phyloP scores from a whole-genome alignment of 1,139 yeast species.

The Taiozyma sp. region DNA sequence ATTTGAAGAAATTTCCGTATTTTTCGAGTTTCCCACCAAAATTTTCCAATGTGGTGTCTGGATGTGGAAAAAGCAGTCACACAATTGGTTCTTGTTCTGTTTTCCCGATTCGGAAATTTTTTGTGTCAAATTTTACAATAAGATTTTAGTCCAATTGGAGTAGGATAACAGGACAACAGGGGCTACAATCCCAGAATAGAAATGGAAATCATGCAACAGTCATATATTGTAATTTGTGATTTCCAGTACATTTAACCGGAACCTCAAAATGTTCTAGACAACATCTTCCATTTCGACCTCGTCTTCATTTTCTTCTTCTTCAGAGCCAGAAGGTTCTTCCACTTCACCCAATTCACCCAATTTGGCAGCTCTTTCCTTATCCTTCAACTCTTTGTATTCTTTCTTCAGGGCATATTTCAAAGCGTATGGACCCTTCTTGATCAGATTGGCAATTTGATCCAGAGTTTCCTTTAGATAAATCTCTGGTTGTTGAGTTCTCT shows the following conservation, averaged over 20 bases:
- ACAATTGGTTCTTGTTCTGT: no score
- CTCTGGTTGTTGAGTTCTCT: slow-evolving; percentile 94
- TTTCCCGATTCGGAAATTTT: not conserved
- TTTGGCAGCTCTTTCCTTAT: slow-evolving; percentile 67
- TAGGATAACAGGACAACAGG: no score
- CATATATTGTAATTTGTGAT: no score
- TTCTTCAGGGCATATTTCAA: slow-evolving; percentile 85
- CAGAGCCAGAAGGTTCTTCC: slow-evolving; percentile 39
- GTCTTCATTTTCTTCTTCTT: slow-evolving; percentile 33
- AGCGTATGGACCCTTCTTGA: slow-evolving; percentile 95
- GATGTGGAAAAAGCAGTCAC: slow-evolving; percentile 13
- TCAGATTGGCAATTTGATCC: slow-evolving; percentile 83
- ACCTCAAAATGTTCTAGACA: slow-evolving; percentile 4
- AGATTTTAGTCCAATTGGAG: not conserved
- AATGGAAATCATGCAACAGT: no score
- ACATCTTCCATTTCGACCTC: slow-evolving; percentile 39
- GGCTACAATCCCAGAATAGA: no score
- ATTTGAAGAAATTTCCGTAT: not conserved
- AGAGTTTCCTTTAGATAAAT: slow-evolving; percentile 85
- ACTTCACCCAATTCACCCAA: slow-evolving; percentile 51
- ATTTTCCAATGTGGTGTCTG: slow-evolving; percentile 10
- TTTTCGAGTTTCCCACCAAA: not conserved
- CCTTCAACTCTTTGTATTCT: slow-evolving; percentile 79
- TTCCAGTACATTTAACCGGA: no score
- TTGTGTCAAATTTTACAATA: not conserved